These are phyloP conservation scores for Avena eriantha DNA, from an alignment of 176 grass and related monocot species.

Conservation along the genomic window DNA sequence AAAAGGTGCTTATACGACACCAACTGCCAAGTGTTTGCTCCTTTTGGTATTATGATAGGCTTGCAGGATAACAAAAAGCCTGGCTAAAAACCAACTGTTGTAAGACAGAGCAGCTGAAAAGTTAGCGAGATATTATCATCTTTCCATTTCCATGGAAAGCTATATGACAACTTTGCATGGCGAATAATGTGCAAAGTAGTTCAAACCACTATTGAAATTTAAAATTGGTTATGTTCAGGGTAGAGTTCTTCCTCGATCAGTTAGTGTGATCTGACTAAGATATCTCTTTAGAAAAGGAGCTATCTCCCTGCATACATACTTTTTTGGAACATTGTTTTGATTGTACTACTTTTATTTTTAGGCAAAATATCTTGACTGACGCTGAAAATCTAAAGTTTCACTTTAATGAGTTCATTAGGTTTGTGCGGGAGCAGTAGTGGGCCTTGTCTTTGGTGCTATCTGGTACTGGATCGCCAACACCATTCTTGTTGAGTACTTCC, in stretches of 20 bases:
- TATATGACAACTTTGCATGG: not conserved
- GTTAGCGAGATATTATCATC: not conserved
- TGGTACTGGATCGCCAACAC: constrained; percentile 96
- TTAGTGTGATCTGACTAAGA: constrained; percentile 5
- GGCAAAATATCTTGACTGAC: not conserved
- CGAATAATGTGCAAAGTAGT: not conserved
- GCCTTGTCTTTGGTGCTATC: constrained; percentile 78
- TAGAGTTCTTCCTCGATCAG: not conserved
- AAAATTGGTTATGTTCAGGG: not conserved
- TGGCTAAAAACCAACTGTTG: not conserved
- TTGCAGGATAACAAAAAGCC: not conserved
- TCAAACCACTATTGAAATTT: constrained; percentile 15
- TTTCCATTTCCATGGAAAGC: constrained; percentile 9
- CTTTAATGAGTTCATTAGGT: constrained; percentile 60
- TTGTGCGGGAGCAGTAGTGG: constrained; percentile 70
- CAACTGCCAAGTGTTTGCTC: not conserved
- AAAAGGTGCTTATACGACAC: not conserved
- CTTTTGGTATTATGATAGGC: not conserved
- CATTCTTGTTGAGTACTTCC: constrained; percentile 79
- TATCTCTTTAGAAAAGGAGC: not conserved
- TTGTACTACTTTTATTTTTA: constrained; percentile 15
- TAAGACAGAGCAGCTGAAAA: not conserved
- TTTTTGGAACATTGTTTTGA: constrained; percentile 18
- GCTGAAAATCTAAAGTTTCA: constrained; percentile 18
- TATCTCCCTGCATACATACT: constrained; percentile 13